Evolutionary conservation across 306 rosid genomes (phyloP), one percentile per base, ranked within the genome.

Genomic region (Geum urbanum): DNA sequence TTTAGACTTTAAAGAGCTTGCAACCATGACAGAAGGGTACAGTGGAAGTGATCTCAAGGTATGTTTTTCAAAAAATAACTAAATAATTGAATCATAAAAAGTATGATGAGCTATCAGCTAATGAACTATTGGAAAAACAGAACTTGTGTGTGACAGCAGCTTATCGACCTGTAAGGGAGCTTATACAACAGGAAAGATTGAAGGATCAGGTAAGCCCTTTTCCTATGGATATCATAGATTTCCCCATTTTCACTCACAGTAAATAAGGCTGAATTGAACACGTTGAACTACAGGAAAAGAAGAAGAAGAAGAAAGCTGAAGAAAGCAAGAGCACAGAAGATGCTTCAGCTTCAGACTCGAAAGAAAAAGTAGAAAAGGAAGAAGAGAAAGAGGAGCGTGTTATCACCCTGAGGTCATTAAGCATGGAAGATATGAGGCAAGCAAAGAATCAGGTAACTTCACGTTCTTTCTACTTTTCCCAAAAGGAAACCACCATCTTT

Each of bases 41-140:
- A 94, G 87, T 78, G 97, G 97, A 74, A 94, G 97, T 74, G 99
- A 94, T 77, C 96, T 94, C 9, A 94, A 91, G 97, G 99, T 91
- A 57, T 68, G 71, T 43, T 67, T 83, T 51, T 53, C 54, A 45
- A 63, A 67, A 44, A 7, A 18, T 52, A 32, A 5, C 70, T 56
- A 69, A 59, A 40, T 68, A 63, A 63, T 6, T 32, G 63, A 58
- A 27, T 7, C 39, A 15, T 72, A 41, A 58, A 35, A 59, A 59
- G 35, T 51, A 14, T 57, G 27, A 73, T 24, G 16, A 59, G 57
- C 54, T 82, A 44, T 74, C 48, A 83, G 41, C 73, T 61, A 60
- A 60, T 60, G 46, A 67, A 61, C 65, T 74, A 62, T 70, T 83
- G 71, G 82, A 45, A 82, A 72, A 81, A 74, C 95, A 94, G 97